Conservation (phyloP, 257 asterid genomes). For the Anisodus acutangulus region DNA sequence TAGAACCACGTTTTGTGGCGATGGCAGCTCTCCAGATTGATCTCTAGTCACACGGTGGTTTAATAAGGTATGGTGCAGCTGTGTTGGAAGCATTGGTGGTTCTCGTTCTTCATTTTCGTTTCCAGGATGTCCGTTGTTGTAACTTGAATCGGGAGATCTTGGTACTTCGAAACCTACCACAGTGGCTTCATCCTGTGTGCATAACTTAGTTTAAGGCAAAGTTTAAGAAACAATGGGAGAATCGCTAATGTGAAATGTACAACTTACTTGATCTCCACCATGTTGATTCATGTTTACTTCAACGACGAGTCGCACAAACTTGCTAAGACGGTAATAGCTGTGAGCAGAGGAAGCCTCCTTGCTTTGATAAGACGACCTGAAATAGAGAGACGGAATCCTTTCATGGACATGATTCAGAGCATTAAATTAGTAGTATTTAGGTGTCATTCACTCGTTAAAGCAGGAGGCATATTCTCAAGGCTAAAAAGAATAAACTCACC, state of each 20-base stretch:
- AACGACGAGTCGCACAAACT: not conserved
- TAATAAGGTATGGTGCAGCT: constrained; percentile 70
- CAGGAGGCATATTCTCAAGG: not conserved
- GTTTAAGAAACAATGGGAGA: not conserved
- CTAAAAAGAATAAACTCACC: not conserved
- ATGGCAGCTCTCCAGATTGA: constrained; percentile 53
- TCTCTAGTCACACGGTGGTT: constrained; percentile 55
- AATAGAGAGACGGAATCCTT: not conserved
- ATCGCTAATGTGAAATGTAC: not conserved
- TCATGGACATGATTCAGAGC: not conserved
- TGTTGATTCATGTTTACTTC: constrained; percentile 49
- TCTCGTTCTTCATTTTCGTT: constrained; percentile 82
- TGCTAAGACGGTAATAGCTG: not conserved
- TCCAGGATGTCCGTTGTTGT: constrained; percentile 67
- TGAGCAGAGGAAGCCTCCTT: not conserved
- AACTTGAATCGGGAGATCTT: constrained; percentile 83
- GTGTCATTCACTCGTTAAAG: not conserved
- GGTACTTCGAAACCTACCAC: constrained; percentile 87
- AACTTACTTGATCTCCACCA: constrained; percentile 67
- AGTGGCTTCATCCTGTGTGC: constrained; percentile 69
- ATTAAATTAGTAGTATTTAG: not conserved
- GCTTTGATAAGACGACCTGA: not conserved
- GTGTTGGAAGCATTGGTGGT: constrained; percentile 78
- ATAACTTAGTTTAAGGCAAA: not conserved
- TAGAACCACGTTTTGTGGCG: constrained; percentile 73